Base-by-base conservation (phyloP, 768 basidiomycete species). In the Melanogaster broomeanus region DNA sequence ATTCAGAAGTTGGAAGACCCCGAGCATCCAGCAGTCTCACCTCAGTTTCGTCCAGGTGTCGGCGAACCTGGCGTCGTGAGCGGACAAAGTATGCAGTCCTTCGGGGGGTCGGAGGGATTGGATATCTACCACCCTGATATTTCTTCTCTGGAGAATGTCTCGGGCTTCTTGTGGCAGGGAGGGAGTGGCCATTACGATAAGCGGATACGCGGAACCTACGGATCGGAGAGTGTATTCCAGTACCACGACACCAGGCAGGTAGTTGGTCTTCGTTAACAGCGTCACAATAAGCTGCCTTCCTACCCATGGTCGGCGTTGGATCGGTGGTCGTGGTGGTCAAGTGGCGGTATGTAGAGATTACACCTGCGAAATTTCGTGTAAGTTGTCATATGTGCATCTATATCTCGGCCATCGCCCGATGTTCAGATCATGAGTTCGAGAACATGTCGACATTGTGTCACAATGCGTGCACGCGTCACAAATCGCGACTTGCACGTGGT, bases 121-220 rank as follows among this genome's bases (percentile, higher is more conserved):
- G 42, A 95, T 74, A n/a, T 84, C 82, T 51, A 73, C 71, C 34
- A 82, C 76, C 15, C 42, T 51, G 58, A 95, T 85, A 1, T 77
- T 79, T 8, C 76, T 72, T 41, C 73, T 75, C 22, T 59, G 53
- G 28, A 98, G 77, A 38, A 83, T 63, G 28, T 69, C 70, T 42
- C 77, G 76, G 11, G 76, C 79, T 19, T 80, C 74, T 27, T 73
- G 52, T 4, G 83, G 74, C 25, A 93, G 64, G 2, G 73, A 63
- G 5, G 82, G 72, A 1, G 90, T 89, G 33, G 80, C 79, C 84
- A 93, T 88, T 33, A 87, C 88, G 39, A 93, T 75, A 16, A 94
- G 75, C n/a, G 88, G 84, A 68, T 91, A 93, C 53, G 74, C 74
- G 15, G 86, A 84, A 15, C 75, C 67, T 30, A 83, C 80, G 12